Base-by-base conservation (phyloP, 768 basidiomycete genomes). In the Macrolepiota fuliginosa region DNA sequence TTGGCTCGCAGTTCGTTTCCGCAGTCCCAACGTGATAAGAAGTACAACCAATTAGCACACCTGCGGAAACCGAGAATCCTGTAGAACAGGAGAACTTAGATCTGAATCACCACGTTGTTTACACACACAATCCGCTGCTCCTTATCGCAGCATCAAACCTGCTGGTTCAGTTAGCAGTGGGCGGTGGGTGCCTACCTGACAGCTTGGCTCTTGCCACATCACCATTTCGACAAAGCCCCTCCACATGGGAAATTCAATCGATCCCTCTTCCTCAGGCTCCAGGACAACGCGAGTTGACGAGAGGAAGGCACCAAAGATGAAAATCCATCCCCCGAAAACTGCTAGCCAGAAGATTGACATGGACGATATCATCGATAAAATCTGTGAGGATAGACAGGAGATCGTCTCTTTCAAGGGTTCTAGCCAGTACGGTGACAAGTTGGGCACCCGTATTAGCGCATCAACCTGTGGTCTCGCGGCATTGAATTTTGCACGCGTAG, bases 391-490 rank as follows among this genome's bases (percentile, higher is more conserved):
- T 50, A 72, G 72, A 32, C 75, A 76, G 61, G 67, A 70, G 40
- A 73, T 82, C 37, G 75, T 83, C 40, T 83, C 81, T 1, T 77
- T 81, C 62, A 70, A 67, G 4, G 83, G 85, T 17, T 78, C 82
- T 12, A 82, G 87, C 49, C 88, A 89, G 64, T 89, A 88, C 62
- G 64, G 59, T 1, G 72, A 71, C n/a, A 75, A 77, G 11, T 76
- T 61, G 4, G 60, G 60, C 13, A 55, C 37, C 17, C 60, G 79
- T 4, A 70, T 71, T 32, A 83, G 71, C 37, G 64, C 65, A 54
- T 70, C 88, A 45, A 79, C 87, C 2, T 90, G 88, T 63, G 89
- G 89, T 17, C 76, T 90, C 25, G 88, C 88, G 24, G 83, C 84
- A 1, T 71, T 89, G 67, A 89, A 89, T 67, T 88, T 85, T 63